Percentiles rank a stretch among this genome's conserved stretches.
Conservation (phyloP, 1,139 yeast species). For the Hyphopichia pseudoburtonii region DNA sequence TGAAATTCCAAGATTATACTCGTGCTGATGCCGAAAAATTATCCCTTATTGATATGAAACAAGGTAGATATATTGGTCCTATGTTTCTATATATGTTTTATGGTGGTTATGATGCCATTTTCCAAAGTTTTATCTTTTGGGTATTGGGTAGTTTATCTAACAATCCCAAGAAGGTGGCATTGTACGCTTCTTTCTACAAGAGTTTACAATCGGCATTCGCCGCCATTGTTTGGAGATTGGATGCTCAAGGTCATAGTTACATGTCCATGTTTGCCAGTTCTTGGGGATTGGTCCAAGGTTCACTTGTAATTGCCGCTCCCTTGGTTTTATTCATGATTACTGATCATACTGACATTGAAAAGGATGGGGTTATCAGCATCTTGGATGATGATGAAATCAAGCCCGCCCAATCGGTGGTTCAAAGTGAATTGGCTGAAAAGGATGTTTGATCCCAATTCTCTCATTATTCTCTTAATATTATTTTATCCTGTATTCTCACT, state of each 20-base stretch:
- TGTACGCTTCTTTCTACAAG: conserved; percentile 63
- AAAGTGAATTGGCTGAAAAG: conserved; percentile 3
- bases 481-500: too few relatives aligned
- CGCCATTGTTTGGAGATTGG: conserved; percentile 62
- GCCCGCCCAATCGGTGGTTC: conserved; percentile 18
- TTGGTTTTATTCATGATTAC: conserved; percentile 41
- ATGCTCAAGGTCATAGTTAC: conserved; percentile 43
- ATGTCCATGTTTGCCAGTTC: conserved; percentile 49
- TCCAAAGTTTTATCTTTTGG: conserved; percentile 59
- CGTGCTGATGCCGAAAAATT: conserved; percentile 34
- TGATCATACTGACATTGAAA: conserved; percentile 45
- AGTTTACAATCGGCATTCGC: conserved; percentile 66
- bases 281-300: conserved; percentile 57
- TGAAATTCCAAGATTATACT: conserved; percentile 45
- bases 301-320: conserved; percentile 43
- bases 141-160: conserved; percentile 58
- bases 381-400: conserved; percentile 27
- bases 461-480: too few relatives aligned
- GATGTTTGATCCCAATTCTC: background rate
- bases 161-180: conserved; percentile 54
- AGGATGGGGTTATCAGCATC: conserved; percentile 30
- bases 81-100: conserved; percentile 61
- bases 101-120: conserved; percentile 58
- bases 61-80: conserved; percentile 52
- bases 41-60: conserved; percentile 45